Evolutionary conservation across 2,329 filamentous ascomycete species (phyloP), one percentile per base, ranked within the genome.

Genomic region (Thelonectria blattea): DNA sequence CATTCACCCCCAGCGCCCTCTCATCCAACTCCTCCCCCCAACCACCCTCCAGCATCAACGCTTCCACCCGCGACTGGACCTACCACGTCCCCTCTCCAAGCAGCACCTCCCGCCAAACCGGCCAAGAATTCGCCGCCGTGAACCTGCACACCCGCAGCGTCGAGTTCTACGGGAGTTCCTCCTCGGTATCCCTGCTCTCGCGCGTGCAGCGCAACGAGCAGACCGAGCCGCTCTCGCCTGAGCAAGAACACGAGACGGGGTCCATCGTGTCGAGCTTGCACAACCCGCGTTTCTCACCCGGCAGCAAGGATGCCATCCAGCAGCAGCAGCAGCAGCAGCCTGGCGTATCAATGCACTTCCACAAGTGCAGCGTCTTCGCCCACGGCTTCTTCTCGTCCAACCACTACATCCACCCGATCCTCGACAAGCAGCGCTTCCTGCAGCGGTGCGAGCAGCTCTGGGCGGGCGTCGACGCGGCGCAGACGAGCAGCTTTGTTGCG

Each of bases 361-460:
- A 76, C 1, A 76, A 82, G 46, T 79, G 79, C 7, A 77, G 78
- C 58, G 66, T 74, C 2, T 82, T 83, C 34, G 71, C 82, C 52
- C 77, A 80, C 60, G 76, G 75, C 12, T 82, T 81, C 69, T 82
- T 83, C 55, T 76, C 79, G 12, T 81, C 78, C 34, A 75, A 82
- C 5, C 80, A 82, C 61, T 79, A 79, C 56, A 76, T 82, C 12
- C 79, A 82, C 39, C 80, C 80, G 0, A 75, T 82, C 3, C 74
- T 82, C 18, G 79, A 82, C 52, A 81, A 81, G 66, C 73, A 76
- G 8, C 69, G 73, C 18, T 82, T 82, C 37, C 64, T 80, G 4
- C 57, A 72, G 39, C 75, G 77, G 12, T 80, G 79, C 54, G 77
- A 81, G 20, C 46, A 51, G 14, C 49, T 64, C 6, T 58, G 59